phyloP scores from a whole-genome alignment of 352 stramenopile genomes.

The Globisporangium okanoganense region DNA sequence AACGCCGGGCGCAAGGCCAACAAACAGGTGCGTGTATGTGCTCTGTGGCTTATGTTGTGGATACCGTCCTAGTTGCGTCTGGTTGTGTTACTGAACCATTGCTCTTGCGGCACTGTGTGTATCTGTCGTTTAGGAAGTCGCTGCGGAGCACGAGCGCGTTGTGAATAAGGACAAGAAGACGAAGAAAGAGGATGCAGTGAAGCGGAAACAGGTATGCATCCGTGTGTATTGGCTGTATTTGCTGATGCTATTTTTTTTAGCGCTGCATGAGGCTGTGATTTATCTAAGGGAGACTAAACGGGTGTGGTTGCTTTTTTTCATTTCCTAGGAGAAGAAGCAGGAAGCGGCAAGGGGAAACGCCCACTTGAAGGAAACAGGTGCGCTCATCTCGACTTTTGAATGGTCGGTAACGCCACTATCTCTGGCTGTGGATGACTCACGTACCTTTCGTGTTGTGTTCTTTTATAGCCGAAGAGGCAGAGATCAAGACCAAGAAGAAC shows the following conservation, averaged over 20 bases:
- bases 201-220: slow-evolving; percentile 41
- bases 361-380: slow-evolving; percentile 69
- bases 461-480: slow-evolving; percentile 43
- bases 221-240: background rate
- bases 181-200: slow-evolving; percentile 51
- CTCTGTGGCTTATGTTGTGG: background rate
- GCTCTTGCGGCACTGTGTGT: background rate
- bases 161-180: slow-evolving; percentile 65
- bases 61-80: background rate
- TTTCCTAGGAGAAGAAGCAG: slow-evolving; percentile 50
- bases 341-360: slow-evolving; percentile 34
- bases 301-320: background rate
- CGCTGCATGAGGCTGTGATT: background rate
- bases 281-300: background rate
- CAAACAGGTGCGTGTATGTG: slow-evolving; percentile 44
- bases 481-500: slow-evolving; percentile 57
- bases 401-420: too few species aligned
- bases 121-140: slow-evolving; percentile 46
- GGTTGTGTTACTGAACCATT: background rate
- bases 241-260: background rate
- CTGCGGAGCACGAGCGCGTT: slow-evolving; percentile 61
- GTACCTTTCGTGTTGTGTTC: background rate
- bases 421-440: background rate
- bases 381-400: background rate
- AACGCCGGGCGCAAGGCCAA: slow-evolving; percentile 78